These are phyloP conservation scores for Ophiostoma himal-ulmi DNA, from an alignment of 2,329 filamentous ascomycete genomes.

Conservation along the genomic window DNA sequence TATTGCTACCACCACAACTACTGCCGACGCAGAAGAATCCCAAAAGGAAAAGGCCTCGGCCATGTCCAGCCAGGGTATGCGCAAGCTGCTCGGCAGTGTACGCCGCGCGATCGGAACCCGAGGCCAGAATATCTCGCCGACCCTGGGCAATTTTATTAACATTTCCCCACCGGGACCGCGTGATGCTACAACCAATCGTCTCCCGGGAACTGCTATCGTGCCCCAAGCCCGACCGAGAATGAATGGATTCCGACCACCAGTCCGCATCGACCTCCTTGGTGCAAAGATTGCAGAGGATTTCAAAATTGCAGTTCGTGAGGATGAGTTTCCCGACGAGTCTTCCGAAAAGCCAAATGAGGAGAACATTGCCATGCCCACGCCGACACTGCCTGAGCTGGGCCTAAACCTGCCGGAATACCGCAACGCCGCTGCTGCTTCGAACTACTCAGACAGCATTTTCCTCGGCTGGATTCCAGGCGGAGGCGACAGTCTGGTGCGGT, in stretches of 20 bases:
- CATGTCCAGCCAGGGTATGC: slow-evolving; percentile 70
- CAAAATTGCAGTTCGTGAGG: slow-evolving; percentile 65
- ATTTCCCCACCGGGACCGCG: slow-evolving; percentile 46
- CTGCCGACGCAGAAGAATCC: slow-evolving; percentile 25
- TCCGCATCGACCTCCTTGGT: slow-evolving; percentile 77
- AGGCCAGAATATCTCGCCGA: slow-evolving; percentile 41
- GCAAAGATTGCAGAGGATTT: slow-evolving; percentile 74
- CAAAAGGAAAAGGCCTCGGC: slow-evolving; percentile 48
- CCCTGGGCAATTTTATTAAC: slow-evolving; percentile 44
- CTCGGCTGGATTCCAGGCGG: not conserved
- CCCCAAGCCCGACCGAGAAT: slow-evolving; percentile 46
- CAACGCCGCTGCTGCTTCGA: slow-evolving; percentile 31
- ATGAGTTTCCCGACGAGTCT: slow-evolving; percentile 38
- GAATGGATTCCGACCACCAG: slow-evolving; percentile 44
- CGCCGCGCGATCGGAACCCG: slow-evolving; percentile 69
- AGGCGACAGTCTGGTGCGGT: slow-evolving; percentile 29
- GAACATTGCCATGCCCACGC: not conserved
- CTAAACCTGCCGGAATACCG: slow-evolving; percentile 31
- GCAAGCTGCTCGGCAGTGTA: slow-evolving; percentile 78
- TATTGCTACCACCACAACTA: slow-evolving; percentile 20
- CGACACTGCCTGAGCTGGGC: not conserved
- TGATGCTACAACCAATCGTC: slow-evolving; percentile 51
- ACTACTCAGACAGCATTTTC: slow-evolving; percentile 41
- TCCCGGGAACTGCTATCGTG: slow-evolving; percentile 56
- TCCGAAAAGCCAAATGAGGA: slow-evolving; percentile 19